Evolutionary conservation across 805 yeast genomes (phyloP).

Genomic region (Kodamaea lidongshanica): DNA sequence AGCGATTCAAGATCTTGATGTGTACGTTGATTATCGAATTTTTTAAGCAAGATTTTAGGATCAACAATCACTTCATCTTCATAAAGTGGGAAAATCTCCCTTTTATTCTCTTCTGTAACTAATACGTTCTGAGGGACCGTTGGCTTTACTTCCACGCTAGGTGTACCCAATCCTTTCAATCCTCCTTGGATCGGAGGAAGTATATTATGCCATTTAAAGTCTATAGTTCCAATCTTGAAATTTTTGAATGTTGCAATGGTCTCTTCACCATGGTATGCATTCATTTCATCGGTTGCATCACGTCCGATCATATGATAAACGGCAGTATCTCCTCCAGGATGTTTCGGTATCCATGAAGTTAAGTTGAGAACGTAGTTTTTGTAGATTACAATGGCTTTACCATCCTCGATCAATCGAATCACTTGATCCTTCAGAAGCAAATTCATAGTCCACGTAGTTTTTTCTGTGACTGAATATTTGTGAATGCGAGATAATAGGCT

Average conservation of each 20-base stretch:
- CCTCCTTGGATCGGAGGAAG: slow-evolving; percentile 88
- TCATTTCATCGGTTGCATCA: slow-evolving; percentile 89
- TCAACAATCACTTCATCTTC: slow-evolving; percentile 36
- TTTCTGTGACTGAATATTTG: too few relatives aligned
- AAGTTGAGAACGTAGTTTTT: slow-evolving; percentile 55
- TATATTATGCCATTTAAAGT: slow-evolving; percentile 63
- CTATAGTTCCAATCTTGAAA: slow-evolving; percentile 62
- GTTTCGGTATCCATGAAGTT: slow-evolving; percentile 63
- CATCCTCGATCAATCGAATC: slow-evolving; percentile 55
- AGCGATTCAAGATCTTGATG: slow-evolving; percentile 48
- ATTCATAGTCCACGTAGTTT: too few relatives aligned
- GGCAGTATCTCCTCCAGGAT: slow-evolving; percentile 89
- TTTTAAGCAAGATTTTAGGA: slow-evolving; percentile 47
- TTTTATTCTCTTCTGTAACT: slow-evolving; percentile 31
- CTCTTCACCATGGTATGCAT: slow-evolving; percentile 67
- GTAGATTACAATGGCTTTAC: slow-evolving; percentile 66
- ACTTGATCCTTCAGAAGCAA: slow-evolving; percentile 32
- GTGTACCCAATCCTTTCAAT: slow-evolving; percentile 29
- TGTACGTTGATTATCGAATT: slow-evolving; percentile 52
- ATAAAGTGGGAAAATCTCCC: slow-evolving; percentile 28
- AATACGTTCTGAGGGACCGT: slow-evolving; percentile 45
- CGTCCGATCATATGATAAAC: slow-evolving; percentile 80
- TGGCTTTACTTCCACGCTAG: slow-evolving; percentile 40
- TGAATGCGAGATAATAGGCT: too few relatives aligned
- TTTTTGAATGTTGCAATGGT: slow-evolving; percentile 46